These are phyloP conservation scores for Aspergillus bridgeri DNA, from an alignment of 495 filamentous ascomycete species.

Conservation along the genomic window DNA sequence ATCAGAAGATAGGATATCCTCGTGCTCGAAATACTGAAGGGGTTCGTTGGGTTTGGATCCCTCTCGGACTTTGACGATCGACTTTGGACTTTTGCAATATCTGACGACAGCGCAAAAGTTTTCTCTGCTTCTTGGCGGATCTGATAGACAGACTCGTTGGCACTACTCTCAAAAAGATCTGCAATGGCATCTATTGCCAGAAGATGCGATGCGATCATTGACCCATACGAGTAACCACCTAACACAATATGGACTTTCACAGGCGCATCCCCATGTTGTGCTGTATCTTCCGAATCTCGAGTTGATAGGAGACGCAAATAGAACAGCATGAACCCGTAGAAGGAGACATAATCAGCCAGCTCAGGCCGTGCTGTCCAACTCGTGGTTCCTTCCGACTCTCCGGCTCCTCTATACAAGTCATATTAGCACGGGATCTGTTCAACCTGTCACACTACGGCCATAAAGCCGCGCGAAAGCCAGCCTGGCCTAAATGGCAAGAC, in stretches of 20 bases:
- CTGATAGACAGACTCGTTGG: conserved; percentile 53
- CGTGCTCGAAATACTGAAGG: conserved; percentile 16
- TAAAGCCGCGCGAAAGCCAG: background rate
- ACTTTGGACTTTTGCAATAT: conserved; percentile 24
- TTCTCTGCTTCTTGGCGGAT: conserved; percentile 64
- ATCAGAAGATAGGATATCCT: conserved; percentile 70
- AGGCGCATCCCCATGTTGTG: background rate
- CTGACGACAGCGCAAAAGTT: conserved; percentile 54
- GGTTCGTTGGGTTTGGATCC: too few species aligned
- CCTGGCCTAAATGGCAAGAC: background rate
- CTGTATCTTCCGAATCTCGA: background rate
- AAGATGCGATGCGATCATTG: conserved; percentile 70
- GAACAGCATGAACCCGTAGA: conserved; percentile 71
- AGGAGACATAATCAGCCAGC: conserved; percentile 72
- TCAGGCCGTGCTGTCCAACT: conserved; percentile 84
- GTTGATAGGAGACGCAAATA: conserved; percentile 53
- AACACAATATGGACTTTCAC: conserved; percentile 48
- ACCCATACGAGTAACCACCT: conserved; percentile 90
- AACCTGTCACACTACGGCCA: background rate
- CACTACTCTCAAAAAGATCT: conserved; percentile 50
- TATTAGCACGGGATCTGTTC: background rate
- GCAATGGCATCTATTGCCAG: conserved; percentile 59
- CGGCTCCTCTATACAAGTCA: conserved; percentile 63
- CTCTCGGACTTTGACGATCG: background rate
- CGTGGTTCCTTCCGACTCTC: conserved; percentile 68